Evolutionary conservation across 1,284 basidiomycete genomes (phyloP).

Genomic region (Puccinia polysora): DNA sequence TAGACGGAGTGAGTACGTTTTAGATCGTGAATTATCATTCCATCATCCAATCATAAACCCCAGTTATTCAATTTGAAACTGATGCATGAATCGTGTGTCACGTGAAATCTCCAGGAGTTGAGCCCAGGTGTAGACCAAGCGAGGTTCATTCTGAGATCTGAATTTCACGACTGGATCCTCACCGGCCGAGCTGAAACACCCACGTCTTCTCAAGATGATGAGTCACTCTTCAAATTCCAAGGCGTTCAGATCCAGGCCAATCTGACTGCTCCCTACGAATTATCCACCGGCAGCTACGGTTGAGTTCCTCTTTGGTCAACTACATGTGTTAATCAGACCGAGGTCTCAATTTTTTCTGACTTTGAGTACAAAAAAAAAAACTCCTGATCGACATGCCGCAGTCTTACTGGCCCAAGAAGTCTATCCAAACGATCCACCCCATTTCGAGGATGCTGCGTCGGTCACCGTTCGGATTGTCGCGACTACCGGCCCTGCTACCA

Average conservation of each 20-base stretch:
- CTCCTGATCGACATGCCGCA: neutral
- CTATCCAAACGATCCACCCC: constrained; percentile 4
- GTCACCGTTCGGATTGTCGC: neutral
- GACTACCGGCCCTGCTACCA: neutral
- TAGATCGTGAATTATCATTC: no score
- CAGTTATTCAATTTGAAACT: no score
- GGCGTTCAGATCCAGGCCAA: constrained; percentile 19
- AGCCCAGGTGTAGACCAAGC: constrained; percentile 1
- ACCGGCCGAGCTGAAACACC: no score
- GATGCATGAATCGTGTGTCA: no score
- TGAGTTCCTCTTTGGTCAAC: neutral
- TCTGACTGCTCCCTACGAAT: neutral
- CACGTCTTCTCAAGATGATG: constrained; percentile 5
- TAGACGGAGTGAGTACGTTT: constrained; percentile 15
- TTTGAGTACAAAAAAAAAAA: neutral
- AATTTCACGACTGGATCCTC: constrained; percentile 1
- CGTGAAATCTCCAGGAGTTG: no score
- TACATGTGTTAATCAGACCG: neutral
- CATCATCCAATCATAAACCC: no score
- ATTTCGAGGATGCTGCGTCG: constrained; percentile 6
- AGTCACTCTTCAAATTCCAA: constrained; percentile 14
- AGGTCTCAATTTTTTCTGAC: neutral
- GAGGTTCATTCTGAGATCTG: constrained; percentile 11
- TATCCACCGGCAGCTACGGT: constrained; percentile 7
- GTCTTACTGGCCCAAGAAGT: constrained; percentile 13